A percentile compares a stretch with the other conserved stretches of the same genome.
These are phyloP conservation scores for Tolypocladium sp. DNA, from an alignment of 2,329 filamentous ascomycete species.

Conservation along the genomic window DNA sequence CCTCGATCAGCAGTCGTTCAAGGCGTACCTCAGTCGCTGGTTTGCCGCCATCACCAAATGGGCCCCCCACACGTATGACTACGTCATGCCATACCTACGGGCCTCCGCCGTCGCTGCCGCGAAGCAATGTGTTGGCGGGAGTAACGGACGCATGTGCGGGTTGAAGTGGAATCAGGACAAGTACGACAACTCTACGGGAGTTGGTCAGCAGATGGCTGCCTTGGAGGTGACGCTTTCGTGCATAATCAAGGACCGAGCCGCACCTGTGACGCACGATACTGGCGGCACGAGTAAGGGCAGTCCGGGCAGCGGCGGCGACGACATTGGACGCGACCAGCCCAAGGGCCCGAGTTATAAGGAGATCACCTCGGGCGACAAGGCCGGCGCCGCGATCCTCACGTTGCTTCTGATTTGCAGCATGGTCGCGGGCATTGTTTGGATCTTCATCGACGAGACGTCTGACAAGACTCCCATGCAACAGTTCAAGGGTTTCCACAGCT, in stretches of 20 bases:
- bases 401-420: constrained; percentile 44
- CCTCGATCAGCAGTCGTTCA: constrained; percentile 54
- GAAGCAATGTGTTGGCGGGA: constrained; percentile 47
- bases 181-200: constrained; percentile 51
- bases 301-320: constrained; percentile 34
- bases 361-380: constrained; percentile 50
- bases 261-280: constrained; percentile 36
- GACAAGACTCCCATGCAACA: constrained; percentile 22
- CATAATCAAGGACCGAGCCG: constrained; percentile 35
- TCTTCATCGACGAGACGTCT: constrained; percentile 38
- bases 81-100: constrained; percentile 42
- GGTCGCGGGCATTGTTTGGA: constrained; percentile 40
- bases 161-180: constrained; percentile 46
- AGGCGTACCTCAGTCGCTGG: constrained; percentile 54
- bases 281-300: constrained; percentile 50
- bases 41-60: constrained; percentile 53
- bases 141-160: constrained; percentile 49
- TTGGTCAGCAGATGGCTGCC: constrained; percentile 64
- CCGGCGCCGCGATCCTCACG: constrained; percentile 59
- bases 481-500: constrained; percentile 15
- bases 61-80: constrained; percentile 47
- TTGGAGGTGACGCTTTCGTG: constrained; percentile 56
- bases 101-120: constrained; percentile 49
- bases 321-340: constrained; percentile 29
- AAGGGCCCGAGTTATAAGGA: constrained; percentile 12